Evolutionary conservation across 352 stramenopile genomes (phyloP).

Genomic region (Phytophthora idaei): DNA sequence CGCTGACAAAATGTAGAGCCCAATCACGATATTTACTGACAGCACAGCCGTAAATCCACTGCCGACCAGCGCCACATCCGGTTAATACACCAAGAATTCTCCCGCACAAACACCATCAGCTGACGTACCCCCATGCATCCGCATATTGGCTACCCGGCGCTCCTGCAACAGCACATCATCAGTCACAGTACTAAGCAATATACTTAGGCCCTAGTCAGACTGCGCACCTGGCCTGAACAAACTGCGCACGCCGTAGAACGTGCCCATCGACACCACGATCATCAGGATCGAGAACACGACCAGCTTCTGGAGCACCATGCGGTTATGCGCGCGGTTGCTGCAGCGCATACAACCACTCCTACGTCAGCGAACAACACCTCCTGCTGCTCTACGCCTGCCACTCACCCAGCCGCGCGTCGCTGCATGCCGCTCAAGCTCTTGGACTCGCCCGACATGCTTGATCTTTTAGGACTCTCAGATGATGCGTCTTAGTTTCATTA

Average conservation of each 20-base stretch:
- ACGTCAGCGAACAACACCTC: not conserved
- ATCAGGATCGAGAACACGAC: conserved; percentile 77
- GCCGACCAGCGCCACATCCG: conserved; percentile 2
- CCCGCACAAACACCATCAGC: not conserved
- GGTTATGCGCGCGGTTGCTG: conserved; percentile 78
- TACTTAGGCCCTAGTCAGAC: not conserved
- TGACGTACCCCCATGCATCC: conserved; percentile 71
- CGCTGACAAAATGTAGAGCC: conserved; percentile 76
- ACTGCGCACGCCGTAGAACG: conserved; percentile 65
- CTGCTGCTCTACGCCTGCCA: not conserved
- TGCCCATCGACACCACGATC: conserved; percentile 57
- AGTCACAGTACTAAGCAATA: not conserved
- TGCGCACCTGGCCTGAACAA: conserved; percentile 51
- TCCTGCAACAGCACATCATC: conserved; percentile 27
- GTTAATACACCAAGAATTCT: not conserved
- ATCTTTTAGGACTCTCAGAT: conserved; percentile 12
- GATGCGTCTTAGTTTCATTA: conserved; percentile 9
- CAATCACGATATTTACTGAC: conserved; percentile 80
- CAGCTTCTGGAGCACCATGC: conserved; percentile 75
- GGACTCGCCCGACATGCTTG: conserved; percentile 25
- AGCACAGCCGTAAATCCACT: conserved; percentile 78
- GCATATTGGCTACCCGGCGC: conserved; percentile 38
- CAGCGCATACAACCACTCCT: not conserved
- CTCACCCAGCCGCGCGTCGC: conserved; percentile 46
- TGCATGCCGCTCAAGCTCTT: conserved; percentile 60